These are phyloP conservation scores for Torulaspora gathmanii DNA, from an alignment of 805 yeast genomes.

Conservation along the genomic window DNA sequence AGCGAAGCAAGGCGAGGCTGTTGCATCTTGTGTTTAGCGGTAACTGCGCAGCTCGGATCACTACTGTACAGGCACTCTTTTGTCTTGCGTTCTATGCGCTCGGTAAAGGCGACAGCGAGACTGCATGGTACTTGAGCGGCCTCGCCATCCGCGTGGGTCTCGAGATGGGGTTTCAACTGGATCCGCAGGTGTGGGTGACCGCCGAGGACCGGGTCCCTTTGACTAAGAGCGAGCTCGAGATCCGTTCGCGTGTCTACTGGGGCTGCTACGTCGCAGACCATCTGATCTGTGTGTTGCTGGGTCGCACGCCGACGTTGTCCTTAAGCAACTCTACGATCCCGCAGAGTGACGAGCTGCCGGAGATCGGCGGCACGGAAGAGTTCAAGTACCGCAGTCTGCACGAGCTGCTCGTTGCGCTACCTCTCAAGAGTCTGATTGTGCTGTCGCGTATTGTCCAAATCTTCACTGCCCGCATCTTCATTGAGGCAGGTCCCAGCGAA, in stretches of 20 bases:
- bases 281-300: conserved; percentile 53
- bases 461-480: conserved; percentile 35
- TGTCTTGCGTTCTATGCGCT: conserved; percentile 58
- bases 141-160: conserved; percentile 61
- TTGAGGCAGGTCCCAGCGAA: conserved; percentile 33
- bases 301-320: conserved; percentile 53
- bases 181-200: conserved; percentile 55
- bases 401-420: conserved; percentile 33
- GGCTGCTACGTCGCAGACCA: conserved; percentile 64
- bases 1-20: conserved; percentile 42
- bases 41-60: conserved; percentile 41
- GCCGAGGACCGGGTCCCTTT: conserved; percentile 33
- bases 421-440: conserved; percentile 43
- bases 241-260: conserved; percentile 61
- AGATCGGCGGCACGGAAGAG: conserved; percentile 58
- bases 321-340: conserved; percentile 56
- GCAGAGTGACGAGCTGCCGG: conserved; percentile 55
- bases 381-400: conserved; percentile 40
- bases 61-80: conserved; percentile 56
- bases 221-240: conserved; percentile 49
- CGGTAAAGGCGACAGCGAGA: conserved; percentile 52
- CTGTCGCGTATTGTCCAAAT: conserved; percentile 39
- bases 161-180: conserved; percentile 58
- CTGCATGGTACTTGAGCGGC: conserved; percentile 62
- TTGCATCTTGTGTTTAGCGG: conserved; percentile 38